Percentiles rank a stretch among this genome's conserved stretches.
These are phyloP conservation scores for Neoascochyta sp. DNA, from an alignment of 2,329 filamentous ascomycete genomes.

Conservation along the genomic window DNA sequence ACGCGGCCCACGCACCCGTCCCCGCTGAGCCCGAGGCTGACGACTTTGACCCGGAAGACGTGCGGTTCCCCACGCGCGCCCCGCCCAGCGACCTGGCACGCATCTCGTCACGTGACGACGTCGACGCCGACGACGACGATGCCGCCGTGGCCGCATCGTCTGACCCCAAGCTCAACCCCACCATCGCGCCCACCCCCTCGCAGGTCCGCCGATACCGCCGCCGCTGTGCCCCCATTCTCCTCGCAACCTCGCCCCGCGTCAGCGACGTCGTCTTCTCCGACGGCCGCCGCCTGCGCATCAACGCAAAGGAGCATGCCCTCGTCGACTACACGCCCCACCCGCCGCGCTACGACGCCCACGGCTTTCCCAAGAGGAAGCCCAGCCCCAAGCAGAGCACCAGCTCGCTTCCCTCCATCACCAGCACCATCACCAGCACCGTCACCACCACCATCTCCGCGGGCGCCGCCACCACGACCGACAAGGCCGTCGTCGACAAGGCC, in stretches of 20 bases:
- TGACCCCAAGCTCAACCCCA: constrained; percentile 33
- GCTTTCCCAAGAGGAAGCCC: constrained; percentile 28
- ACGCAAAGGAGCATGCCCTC: constrained; percentile 42
- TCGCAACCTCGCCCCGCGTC: constrained; percentile 43
- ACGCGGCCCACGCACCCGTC: constrained; percentile 10
- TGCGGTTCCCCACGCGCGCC: constrained; percentile 30
- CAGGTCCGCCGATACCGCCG: constrained; percentile 46
- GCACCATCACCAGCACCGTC: constrained; percentile 1
- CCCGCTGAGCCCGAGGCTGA: constrained; percentile 32
- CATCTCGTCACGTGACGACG: constrained; percentile 17
- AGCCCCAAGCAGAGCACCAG: constrained; percentile 6
- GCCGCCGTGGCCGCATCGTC: constrained; percentile 15
- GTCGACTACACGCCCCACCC: constrained; percentile 43
- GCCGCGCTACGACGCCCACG: constrained; percentile 44
- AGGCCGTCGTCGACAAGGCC: constrained; percentile 4
- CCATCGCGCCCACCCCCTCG: constrained; percentile 28
- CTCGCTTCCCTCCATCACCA: neutral
- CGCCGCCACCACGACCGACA: constrained; percentile 4
- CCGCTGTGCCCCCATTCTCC: constrained; percentile 46
- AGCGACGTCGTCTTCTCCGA: constrained; percentile 45
- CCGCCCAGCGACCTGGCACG: constrained; percentile 13
- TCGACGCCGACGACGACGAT: constrained; percentile 22
- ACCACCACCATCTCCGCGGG: constrained; percentile 3
- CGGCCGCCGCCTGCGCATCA: constrained; percentile 45
- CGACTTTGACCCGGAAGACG: constrained; percentile 39